Evolutionary conservation across 345 rosid species (phyloP), one percentile per base, ranked within the genome.

Genomic region (Pelargonium nanum): DNA sequence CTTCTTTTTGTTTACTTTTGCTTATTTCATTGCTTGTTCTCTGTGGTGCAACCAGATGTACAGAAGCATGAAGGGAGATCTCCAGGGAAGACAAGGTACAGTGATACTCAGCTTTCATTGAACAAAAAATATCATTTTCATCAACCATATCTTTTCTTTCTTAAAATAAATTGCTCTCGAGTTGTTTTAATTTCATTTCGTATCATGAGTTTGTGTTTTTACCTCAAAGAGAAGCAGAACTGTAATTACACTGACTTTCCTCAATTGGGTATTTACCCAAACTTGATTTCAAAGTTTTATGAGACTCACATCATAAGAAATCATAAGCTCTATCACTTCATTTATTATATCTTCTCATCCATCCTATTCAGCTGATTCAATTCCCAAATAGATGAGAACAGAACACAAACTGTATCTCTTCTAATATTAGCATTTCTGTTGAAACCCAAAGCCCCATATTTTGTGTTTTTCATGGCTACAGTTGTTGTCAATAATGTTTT

Each of bases 21-120:
- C 57, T 50, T 24, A 2, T 15, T 63, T 71, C 19, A 16, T 68
- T 15, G 7, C 8, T 32, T 28, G 16, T 63, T 44, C 4, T 6
- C 7, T 55, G 55, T 63, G 34, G 24, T 19, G 48, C 21, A 55
- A 64, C 67, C 89, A 91, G 98, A 91, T 91, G 98, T 91, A 91
- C 51, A 78, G 98, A 75, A 85, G 98, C 80, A 86, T 88, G 82
- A 88, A 83, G 68, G 76, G 78, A 65, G 85, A 83, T 63, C 63
- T 82, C 48, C 48, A 40, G 65, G 78, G 79, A n/a, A 77, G 77
- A 77, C 86, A 76, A 84, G 94, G 93, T 85, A 80, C 58, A 40
- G 48, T 40, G 15, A 40, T 19, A 22, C 20, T 19, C 40, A 28
- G 6, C 22, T 28, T 19, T 6, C 1, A 22, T 15, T 19, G 9